Evolutionary conservation across 2,329 filamentous ascomycete species (phyloP).

Genomic region (Beauveria rudraprayagi): DNA sequence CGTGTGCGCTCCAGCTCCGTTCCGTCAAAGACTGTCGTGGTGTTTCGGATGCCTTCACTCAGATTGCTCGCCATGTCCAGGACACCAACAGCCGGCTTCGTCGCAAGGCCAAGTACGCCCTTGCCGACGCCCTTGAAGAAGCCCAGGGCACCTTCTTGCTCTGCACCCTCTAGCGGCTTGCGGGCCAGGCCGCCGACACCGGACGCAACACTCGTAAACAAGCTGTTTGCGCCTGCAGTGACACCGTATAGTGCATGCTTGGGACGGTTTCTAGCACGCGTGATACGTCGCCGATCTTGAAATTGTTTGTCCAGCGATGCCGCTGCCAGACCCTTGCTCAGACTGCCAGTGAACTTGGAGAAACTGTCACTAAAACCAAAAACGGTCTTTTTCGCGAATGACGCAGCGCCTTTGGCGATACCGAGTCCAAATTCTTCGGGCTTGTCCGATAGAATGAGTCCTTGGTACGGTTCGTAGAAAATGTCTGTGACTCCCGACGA

Average conservation of each 20-base stretch:
- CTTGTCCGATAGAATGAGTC: conserved; percentile 89
- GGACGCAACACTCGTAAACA: conserved; percentile 85
- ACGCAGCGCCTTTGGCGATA: conserved; percentile 92
- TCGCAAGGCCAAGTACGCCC: conserved; percentile 86
- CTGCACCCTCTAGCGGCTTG: conserved; percentile 90
- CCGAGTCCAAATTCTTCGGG: conserved; percentile 92
- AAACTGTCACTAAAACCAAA: conserved; percentile 97
- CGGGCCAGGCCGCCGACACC: conserved; percentile 88
- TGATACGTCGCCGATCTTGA: conserved; percentile 91
- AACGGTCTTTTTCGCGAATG: conserved; percentile 97
- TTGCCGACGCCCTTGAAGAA: conserved; percentile 98
- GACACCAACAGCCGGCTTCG: conserved; percentile 92
- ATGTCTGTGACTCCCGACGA: conserved; percentile 96
- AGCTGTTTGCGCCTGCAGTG: conserved; percentile 88
- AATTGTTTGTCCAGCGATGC: conserved; percentile 98
- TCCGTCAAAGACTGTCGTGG: conserved; percentile 94
- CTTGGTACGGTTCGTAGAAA: conserved; percentile 98
- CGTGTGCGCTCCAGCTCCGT: conserved; percentile 91
- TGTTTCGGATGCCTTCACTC: conserved; percentile 95
- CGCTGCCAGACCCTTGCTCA: conserved; percentile 91
- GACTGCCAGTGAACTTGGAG: conserved; percentile 93
- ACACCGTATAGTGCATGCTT: conserved; percentile 97
- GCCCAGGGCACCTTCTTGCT: conserved; percentile 86
- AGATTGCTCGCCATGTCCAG: conserved; percentile 96
- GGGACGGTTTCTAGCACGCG: conserved; percentile 81